phyloP scores from a whole-genome alignment of 805 yeast species.

The Citeromyces matritensis region DNA sequence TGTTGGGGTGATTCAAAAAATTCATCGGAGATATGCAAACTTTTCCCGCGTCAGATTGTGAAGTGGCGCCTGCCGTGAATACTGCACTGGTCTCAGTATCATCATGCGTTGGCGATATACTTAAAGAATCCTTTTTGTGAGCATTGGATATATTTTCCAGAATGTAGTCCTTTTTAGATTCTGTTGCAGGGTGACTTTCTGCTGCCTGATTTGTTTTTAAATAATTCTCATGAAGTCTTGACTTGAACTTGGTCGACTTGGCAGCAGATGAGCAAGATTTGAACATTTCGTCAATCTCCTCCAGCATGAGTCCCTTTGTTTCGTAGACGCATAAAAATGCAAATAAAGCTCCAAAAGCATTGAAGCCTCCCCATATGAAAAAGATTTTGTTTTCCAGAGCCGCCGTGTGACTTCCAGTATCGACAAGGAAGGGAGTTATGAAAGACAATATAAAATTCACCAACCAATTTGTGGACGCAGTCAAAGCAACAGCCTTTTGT shows the following conservation, averaged over 20 bases:
- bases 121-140: background rate
- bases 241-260: conserved; percentile 26
- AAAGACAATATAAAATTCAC: conserved; percentile 65
- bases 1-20: conserved; percentile 15
- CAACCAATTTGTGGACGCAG: conserved; percentile 72
- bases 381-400: conserved; percentile 59
- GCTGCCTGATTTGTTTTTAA: conserved; percentile 3
- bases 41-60: background rate
- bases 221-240: conserved; percentile 5
- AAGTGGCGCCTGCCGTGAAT: background rate
- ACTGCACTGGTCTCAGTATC: no score
- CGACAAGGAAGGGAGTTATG: conserved; percentile 62
- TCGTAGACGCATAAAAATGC: conserved; percentile 62
- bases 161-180: background rate
- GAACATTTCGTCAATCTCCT: conserved; percentile 69
- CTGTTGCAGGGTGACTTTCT: background rate
- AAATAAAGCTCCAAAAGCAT: conserved; percentile 40
- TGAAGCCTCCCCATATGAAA: conserved; percentile 69
- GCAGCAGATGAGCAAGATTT: conserved; percentile 41
- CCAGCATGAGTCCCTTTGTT: conserved; percentile 67
- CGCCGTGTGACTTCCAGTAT: conserved; percentile 52
- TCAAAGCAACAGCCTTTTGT: conserved; percentile 61
- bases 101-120: background rate
- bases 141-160: background rate
- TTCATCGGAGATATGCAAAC: conserved; percentile 5